Conservation (phyloP, 1,284 basidiomycete genomes). For the Apiotrichum mycotoxinovorans region DNA sequence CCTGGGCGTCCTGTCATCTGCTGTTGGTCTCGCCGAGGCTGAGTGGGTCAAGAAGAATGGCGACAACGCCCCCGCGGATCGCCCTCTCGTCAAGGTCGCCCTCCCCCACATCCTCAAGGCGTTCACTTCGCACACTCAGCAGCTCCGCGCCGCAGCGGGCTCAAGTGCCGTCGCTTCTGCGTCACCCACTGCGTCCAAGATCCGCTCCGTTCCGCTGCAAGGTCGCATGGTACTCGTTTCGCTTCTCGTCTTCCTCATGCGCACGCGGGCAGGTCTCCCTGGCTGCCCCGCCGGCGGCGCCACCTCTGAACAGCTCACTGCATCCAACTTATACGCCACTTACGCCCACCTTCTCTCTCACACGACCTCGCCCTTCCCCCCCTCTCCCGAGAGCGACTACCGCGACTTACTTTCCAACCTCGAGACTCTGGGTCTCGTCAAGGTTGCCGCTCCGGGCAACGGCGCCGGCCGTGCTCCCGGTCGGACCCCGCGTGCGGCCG, state of each 20-base stretch:
- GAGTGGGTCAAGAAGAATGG: constrained; percentile 46
- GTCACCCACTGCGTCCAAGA: constrained; percentile 35
- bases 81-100: constrained; percentile 37
- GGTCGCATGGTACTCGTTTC: constrained; percentile 49
- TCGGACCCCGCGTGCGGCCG: not conserved
- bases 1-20: constrained; percentile 45
- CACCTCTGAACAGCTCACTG: constrained; percentile 16
- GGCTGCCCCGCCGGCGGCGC: constrained; percentile 28
- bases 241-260: constrained; percentile 36
- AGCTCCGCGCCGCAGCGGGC: constrained; percentile 43
- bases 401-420: constrained; percentile 47
- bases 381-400: constrained; percentile 47
- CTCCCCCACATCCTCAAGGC: constrained; percentile 46
- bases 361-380: constrained; percentile 38
- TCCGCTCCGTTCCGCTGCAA: constrained; percentile 46
- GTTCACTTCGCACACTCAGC: constrained; percentile 42
- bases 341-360: constrained; percentile 43
- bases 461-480: constrained; percentile 1
- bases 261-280: constrained; percentile 32
- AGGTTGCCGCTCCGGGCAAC: constrained; percentile 11
- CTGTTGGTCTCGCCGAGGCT: constrained; percentile 43
- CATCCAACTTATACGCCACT: constrained; percentile 39
- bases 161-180: constrained; percentile 18
- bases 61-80: constrained; percentile 5
- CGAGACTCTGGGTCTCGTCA: constrained; percentile 45